These are phyloP conservation scores for Mycena rebaudengoi DNA, from an alignment of 768 basidiomycete genomes.

Conservation along the genomic window DNA sequence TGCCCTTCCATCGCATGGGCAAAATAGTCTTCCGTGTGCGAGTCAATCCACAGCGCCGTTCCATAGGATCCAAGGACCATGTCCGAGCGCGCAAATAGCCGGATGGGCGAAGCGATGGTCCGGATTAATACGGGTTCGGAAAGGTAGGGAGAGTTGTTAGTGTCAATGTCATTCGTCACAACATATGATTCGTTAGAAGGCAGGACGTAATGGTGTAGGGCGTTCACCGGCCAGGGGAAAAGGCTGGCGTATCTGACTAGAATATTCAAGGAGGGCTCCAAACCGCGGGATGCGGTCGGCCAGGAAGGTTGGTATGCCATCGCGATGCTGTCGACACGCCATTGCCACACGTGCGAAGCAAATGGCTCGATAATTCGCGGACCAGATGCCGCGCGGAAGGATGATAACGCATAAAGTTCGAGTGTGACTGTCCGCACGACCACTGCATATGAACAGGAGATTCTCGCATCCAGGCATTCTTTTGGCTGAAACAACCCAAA, in stretches of 20 bases:
- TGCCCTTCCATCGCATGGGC: slow-evolving; percentile 60
- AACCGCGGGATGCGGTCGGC: slow-evolving; percentile 17
- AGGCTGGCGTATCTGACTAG: slow-evolving; percentile 67
- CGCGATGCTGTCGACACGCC: slow-evolving; percentile 62
- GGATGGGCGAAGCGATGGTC: slow-evolving; percentile 62
- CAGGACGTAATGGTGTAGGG: slow-evolving; percentile 70
- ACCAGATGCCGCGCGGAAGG: slow-evolving; percentile 31
- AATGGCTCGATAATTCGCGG: slow-evolving; percentile 49
- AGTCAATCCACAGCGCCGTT: slow-evolving; percentile 74
- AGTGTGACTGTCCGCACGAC: slow-evolving; percentile 51
- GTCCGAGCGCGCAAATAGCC: slow-evolving; percentile 62
- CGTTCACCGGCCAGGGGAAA: slow-evolving; percentile 75
- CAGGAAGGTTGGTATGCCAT: slow-evolving; percentile 45
- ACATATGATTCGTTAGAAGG: slow-evolving; percentile 51
- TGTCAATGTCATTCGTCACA: slow-evolving; percentile 29
- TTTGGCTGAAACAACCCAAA: slow-evolving; percentile 39
- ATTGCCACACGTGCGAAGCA: slow-evolving; percentile 58
- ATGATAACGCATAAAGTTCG: slow-evolving; percentile 51
- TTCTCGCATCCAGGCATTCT: slow-evolving; percentile 49
- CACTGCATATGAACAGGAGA: slow-evolving; percentile 54
- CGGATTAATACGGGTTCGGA: slow-evolving; percentile 43
- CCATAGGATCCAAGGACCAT: slow-evolving; percentile 65
- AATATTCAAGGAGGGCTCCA: slow-evolving; percentile 52
- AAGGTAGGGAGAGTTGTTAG: slow-evolving; percentile 56
- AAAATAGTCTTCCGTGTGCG: slow-evolving; percentile 61